These are phyloP conservation scores for Colletotrichum liriopes DNA, from an alignment of 2,329 filamentous ascomycete species.

Conservation along the genomic window DNA sequence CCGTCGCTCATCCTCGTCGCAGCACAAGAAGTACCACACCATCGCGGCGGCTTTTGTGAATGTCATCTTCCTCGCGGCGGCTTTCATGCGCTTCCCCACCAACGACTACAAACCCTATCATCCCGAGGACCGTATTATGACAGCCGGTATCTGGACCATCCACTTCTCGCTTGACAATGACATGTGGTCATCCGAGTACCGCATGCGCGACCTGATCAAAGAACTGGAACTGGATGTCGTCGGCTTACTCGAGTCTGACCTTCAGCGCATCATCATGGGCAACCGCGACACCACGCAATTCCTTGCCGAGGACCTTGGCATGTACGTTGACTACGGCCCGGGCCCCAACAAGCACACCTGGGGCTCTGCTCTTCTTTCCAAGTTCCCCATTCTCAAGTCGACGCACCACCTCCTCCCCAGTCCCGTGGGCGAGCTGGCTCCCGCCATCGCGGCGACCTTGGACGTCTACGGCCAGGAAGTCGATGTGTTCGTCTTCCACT, in stretches of 20 bases:
- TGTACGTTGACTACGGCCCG: slow-evolving; percentile 98
- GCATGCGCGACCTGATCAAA: slow-evolving; percentile 91
- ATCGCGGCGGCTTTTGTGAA: slow-evolving; percentile 81
- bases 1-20: slow-evolving; percentile 55
- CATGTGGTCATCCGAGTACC: slow-evolving; percentile 97
- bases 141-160: slow-evolving; percentile 98
- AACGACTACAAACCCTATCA: slow-evolving; percentile 96
- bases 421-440: slow-evolving; percentile 93
- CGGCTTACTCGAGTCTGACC: slow-evolving; percentile 92
- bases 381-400: slow-evolving; percentile 97
- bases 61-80: slow-evolving; percentile 82
- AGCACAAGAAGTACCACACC: slow-evolving; percentile 68
- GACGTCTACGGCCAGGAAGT: slow-evolving; percentile 92
- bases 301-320: slow-evolving; percentile 94
- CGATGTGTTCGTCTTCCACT: slow-evolving; percentile 98
- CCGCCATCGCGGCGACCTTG: slow-evolving; percentile 96
- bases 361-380: slow-evolving; percentile 93
- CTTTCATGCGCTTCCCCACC: slow-evolving; percentile 91
- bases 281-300: slow-evolving; percentile 97
- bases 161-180: slow-evolving; percentile 98
- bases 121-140: slow-evolving; percentile 87
- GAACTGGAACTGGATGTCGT: slow-evolving; percentile 98
- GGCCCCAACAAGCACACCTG: slow-evolving; percentile 99
- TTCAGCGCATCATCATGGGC: slow-evolving; percentile 99
- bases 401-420: slow-evolving; percentile 96